Evolutionary conservation across 495 filamentous ascomycete species (phyloP), one percentile per base, ranked within the genome.

Genomic region (Neurospora tetraspora): DNA sequence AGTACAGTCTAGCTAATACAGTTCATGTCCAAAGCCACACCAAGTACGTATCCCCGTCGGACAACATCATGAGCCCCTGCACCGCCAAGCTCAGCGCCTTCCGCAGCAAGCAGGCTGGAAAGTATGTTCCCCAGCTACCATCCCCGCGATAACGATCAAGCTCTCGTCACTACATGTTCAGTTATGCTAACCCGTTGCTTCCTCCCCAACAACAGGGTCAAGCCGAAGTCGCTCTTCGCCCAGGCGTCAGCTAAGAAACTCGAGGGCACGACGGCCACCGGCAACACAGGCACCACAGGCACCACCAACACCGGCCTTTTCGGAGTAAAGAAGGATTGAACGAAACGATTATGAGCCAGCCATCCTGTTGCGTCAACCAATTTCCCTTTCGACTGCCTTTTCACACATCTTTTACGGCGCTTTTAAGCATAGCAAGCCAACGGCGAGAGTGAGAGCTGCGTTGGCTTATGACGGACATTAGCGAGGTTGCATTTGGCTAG

Each of bases 61-160:
- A 98, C 78, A 91, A 89, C 79, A 93, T 98, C 82, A 91, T 96
- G 91, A 94, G 91, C 73, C 94, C 94, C 18, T 94, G 93, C 81
- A 94, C 93, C n/a, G 91, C 92, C 82, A 98, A 98, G 83, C 82
- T 98, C 77, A 91, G 85, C 70, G 90, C 92, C 68, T 89, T 94
- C 79, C 93, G 94, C 84, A 91, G 88, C 79, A 94, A 94, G 86
- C 90, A 91, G 43, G 91, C 92, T 76, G 81, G 82, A 75, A 92
- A 91, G 89, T 91, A 83, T 78, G 88, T 86, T 39, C 27, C 27
- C 27, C 3, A 61, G 11, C 4, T 7, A 8, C 61, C 12, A 8
- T 36, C n/a, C 69, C 69, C 31, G 12, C 37, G 68, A 27, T 8
- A 42, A 7, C 10, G 4, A 68, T 20, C 27, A n/a, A 36, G 34